Percentiles rank a stretch among this genome's conserved stretches.
phyloP scores from a whole-genome alignment of 257 asterid genomes.

The Solanum habrochaites region DNA sequence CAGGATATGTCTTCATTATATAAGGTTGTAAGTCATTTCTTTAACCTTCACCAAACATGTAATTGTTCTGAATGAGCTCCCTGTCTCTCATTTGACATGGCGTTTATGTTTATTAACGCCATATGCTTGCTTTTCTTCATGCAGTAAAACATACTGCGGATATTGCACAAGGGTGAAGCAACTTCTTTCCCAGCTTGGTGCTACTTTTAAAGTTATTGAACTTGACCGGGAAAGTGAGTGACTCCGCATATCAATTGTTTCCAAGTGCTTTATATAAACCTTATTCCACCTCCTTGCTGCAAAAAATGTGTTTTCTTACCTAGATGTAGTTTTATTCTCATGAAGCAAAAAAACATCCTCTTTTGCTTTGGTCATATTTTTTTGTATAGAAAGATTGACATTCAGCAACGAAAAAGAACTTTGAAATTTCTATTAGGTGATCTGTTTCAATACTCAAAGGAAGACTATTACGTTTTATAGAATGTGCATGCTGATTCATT shows the following conservation, averaged over 20 bases:
- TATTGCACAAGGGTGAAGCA: slow-evolving; percentile 56
- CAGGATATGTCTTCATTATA: neutral
- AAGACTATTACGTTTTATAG: neutral
- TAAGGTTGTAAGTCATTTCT: neutral
- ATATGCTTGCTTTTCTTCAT: neutral
- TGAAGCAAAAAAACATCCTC: neutral
- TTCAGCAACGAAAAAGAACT: neutral
- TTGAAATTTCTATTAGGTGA: neutral
- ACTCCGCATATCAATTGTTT: neutral
- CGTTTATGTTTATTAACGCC: neutral
- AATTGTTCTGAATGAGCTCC: neutral
- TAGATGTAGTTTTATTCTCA: neutral
- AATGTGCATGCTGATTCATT: neutral
- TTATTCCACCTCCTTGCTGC: neutral
- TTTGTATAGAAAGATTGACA: neutral
- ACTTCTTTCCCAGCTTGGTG: slow-evolving; percentile 50
- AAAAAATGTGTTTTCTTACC: neutral
- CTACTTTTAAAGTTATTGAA: slow-evolving; percentile 49
- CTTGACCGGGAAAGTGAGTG: slow-evolving; percentile 70
- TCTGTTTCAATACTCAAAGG: neutral
- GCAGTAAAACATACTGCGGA: slow-evolving; percentile 73
- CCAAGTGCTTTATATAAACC: neutral
- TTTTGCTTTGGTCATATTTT: neutral
- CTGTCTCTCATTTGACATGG: neutral
- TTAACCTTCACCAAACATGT: neutral